Evolutionary conservation across 2,329 filamentous ascomycete species (phyloP).

Genomic region (Penicillium sclerotiorum): DNA sequence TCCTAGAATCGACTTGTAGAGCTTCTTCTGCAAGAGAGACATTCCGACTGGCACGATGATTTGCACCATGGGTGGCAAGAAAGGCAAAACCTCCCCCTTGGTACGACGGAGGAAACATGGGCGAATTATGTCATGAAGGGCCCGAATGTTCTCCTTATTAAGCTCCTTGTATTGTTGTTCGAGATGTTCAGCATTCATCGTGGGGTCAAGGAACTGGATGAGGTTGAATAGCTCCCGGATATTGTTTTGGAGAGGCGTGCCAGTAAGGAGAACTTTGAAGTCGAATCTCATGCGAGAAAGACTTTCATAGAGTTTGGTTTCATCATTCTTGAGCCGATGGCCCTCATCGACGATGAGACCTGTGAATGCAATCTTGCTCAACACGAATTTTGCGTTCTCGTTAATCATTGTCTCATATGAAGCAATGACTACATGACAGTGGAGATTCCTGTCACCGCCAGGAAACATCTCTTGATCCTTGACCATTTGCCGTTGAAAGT

Average conservation of each 20-base stretch:
- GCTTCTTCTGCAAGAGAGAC: conserved; percentile 87
- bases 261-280: conserved; percentile 81
- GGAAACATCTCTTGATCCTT: conserved; percentile 87
- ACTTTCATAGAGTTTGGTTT: conserved; percentile 76
- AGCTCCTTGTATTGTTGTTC: conserved; percentile 77
- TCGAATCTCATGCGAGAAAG: conserved; percentile 74
- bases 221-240: conserved; percentile 93
- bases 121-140: conserved; percentile 81
- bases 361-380: conserved; percentile 76
- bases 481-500: conserved; percentile 72
- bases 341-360: conserved; percentile 93
- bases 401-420: conserved; percentile 90
- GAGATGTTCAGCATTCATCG: conserved; percentile 68
- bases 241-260: conserved; percentile 84
- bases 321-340: conserved; percentile 91
- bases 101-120: conserved; percentile 74
- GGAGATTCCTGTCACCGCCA: conserved; percentile 62
- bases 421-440: conserved; percentile 89
- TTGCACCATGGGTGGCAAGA: conserved; percentile 89
- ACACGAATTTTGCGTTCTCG: conserved; percentile 64
- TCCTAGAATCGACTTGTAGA: conserved; percentile 90
- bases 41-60: conserved; percentile 96
- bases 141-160: conserved; percentile 76
- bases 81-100: conserved; percentile 86
- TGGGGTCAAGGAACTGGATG: conserved; percentile 86